Conservation (phyloP, 139 green algal species). For the Spirogloea muscicola region DNA sequence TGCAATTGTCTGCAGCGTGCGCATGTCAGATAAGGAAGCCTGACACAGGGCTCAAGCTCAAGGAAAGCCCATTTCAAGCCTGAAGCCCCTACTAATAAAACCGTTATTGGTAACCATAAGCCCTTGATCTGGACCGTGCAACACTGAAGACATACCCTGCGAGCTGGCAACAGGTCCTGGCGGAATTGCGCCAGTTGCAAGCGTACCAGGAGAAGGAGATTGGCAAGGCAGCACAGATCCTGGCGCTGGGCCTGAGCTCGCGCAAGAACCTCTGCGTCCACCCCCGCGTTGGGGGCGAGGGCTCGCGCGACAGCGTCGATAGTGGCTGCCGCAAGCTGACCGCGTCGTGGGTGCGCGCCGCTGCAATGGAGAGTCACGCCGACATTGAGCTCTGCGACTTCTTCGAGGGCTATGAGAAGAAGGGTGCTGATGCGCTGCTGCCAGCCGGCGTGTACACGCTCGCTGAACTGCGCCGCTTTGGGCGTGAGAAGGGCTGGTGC, state of each 20-base stretch:
- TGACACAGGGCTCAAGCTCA: too few species aligned
- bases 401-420: constrained; percentile 67
- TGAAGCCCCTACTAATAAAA: too few species aligned
- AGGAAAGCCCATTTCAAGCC: too few species aligned
- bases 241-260: constrained; percentile 87
- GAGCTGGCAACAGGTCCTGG: too few species aligned
- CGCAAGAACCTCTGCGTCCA: constrained; percentile 98
- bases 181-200: constrained; percentile 68
- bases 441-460: constrained; percentile 62
- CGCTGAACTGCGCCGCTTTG: constrained; percentile 59
- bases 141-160: too few species aligned
- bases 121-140: too few species aligned
- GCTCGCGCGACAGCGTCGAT: constrained; percentile 87
- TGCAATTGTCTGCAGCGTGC: too few species aligned
- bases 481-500: constrained; percentile 88
- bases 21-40: too few species aligned
- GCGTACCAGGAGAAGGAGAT: constrained; percentile 74
- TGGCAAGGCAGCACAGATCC: constrained; percentile 61
- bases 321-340: constrained; percentile 85
- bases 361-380: constrained; percentile 25
- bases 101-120: too few species aligned
- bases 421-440: constrained; percentile 66
- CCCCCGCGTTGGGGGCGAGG: constrained; percentile 62
- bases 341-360: constrained; percentile 82
- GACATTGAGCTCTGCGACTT: constrained; percentile 46